Percentiles rank a stretch among this genome's conserved stretches.
Conservation (phyloP, 2,329 filamentous ascomycete species). For the Colletotrichum eremochloae region DNA sequence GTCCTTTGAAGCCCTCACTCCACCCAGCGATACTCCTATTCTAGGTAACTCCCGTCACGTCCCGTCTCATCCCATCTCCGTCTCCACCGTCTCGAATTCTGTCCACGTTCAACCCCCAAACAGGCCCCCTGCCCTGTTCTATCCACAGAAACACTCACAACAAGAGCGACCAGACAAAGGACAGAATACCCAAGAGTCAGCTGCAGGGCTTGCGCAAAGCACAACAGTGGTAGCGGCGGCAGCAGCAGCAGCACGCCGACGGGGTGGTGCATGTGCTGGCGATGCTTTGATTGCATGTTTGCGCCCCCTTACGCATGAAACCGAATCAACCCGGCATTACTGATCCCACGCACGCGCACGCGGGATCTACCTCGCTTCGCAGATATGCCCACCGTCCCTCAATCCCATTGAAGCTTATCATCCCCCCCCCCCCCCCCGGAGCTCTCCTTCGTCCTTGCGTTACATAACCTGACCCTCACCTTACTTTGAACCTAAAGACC, state of each 20-base stretch:
- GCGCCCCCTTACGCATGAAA: conserved; percentile 39
- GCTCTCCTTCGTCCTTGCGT: conserved; percentile 9
- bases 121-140: background rate
- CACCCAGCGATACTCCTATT: background rate
- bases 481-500: conserved; percentile 14
- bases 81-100: conserved; percentile 32
- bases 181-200: background rate
- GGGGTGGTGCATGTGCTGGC: conserved; percentile 28
- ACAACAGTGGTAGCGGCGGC: background rate
- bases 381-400: background rate
- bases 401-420: no score
- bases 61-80: conserved; percentile 37
- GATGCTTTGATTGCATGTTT: conserved; percentile 38
- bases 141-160: background rate
- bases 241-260: background rate
- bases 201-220: conserved; percentile 26
- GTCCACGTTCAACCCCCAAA: conserved; percentile 19
- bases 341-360: conserved; percentile 18
- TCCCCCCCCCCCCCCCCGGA: background rate
- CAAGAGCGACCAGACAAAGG: background rate
- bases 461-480: conserved; percentile 23
- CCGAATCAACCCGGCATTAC: conserved; percentile 20
- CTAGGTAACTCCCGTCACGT: conserved; percentile 25
- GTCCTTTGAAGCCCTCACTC: background rate
- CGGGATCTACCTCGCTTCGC: conserved; percentile 27